Conservation (phyloP, 2,329 filamentous ascomycete genomes). For the Ophiostoma montium region DNA sequence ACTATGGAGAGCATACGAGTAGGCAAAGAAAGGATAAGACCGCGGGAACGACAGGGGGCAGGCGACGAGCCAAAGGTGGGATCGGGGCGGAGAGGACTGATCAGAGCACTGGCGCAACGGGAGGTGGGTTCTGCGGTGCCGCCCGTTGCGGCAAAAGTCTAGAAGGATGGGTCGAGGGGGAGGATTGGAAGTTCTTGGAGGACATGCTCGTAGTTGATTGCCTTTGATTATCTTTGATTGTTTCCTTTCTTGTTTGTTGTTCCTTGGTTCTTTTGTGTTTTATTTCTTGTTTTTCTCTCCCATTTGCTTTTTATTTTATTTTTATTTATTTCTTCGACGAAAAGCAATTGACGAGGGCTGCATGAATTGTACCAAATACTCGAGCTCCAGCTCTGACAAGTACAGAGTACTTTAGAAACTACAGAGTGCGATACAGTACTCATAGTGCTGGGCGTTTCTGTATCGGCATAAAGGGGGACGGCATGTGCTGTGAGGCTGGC, state of each 20-base stretch:
- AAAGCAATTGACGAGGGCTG: too few relatives aligned
- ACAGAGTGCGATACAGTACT: too few relatives aligned
- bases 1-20: too few relatives aligned
- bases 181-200: neutral
- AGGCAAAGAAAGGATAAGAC: neutral
- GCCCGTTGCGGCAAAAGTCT: conserved; percentile 2
- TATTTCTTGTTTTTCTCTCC: neutral
- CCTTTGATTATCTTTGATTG: neutral
- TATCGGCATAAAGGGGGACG: too few relatives aligned
- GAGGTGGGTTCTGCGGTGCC: neutral
- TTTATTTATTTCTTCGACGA: too few relatives aligned
- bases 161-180: neutral
- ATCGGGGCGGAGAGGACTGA: neutral
- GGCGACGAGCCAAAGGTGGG: neutral
- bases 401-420: too few relatives aligned
- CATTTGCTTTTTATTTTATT: neutral
- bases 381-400: too few relatives aligned
- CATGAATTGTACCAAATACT: too few relatives aligned
- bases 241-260: neutral
- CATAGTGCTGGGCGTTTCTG: too few relatives aligned
- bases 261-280: neutral
- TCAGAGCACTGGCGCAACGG: neutral
- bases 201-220: neutral
- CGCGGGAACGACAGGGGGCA: neutral
- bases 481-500: too few relatives aligned